These are phyloP conservation scores for Nigrograna mackinnonii DNA, from an alignment of 2,329 filamentous ascomycete species.

Conservation along the genomic window DNA sequence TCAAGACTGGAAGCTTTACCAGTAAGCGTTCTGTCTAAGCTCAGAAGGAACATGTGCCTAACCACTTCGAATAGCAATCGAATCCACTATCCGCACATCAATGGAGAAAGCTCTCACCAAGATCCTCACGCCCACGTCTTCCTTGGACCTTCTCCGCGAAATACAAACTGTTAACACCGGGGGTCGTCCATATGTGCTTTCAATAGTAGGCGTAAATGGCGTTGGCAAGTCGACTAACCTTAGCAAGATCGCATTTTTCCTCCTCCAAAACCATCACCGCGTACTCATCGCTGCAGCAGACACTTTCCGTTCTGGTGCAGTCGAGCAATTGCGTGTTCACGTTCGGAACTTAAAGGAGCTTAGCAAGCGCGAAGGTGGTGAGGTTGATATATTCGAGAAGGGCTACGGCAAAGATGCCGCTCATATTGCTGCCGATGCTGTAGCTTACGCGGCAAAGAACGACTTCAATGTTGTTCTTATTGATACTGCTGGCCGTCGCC, in stretches of 20 bases:
- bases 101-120: constrained; percentile 93
- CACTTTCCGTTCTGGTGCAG: constrained; percentile 95
- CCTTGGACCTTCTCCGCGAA: constrained; percentile 89
- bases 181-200: constrained; percentile 89
- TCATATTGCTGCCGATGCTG: constrained; percentile 90
- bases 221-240: constrained; percentile 98
- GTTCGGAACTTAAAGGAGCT: constrained; percentile 92
- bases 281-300: constrained; percentile 94
- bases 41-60: neutral
- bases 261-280: constrained; percentile 95
- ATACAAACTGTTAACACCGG: constrained; percentile 76
- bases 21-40: constrained; percentile 45
- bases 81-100: constrained; percentile 78
- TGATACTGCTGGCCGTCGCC: constrained; percentile 90
- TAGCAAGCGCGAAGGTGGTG: constrained; percentile 74
- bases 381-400: constrained; percentile 92
- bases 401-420: constrained; percentile 98
- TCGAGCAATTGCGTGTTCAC: constrained; percentile 95
- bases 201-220: constrained; percentile 96
- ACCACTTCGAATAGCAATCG: constrained; percentile 60
- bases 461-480: constrained; percentile 93
- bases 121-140: constrained; percentile 94
- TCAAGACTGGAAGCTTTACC: constrained; percentile 92
- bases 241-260: constrained; percentile 97
- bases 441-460: constrained; percentile 74